Evolutionary conservation across 176 grass and related monocot genomes (phyloP).

Genomic region (Oryza australiensis): DNA sequence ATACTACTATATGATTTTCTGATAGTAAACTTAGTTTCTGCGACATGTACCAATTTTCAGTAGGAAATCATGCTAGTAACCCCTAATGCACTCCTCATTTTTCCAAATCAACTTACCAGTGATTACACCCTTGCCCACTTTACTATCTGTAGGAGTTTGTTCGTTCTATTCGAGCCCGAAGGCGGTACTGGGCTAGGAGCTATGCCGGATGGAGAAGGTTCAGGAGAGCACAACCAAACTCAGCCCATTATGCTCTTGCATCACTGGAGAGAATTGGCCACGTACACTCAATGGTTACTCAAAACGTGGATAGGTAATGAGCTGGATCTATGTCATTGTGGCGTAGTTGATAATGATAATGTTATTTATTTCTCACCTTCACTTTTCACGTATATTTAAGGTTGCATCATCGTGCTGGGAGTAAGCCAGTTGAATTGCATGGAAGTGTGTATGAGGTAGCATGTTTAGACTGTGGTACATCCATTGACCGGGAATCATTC

Average conservation of each 20-base stretch:
- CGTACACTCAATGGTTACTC: conserved; percentile 79
- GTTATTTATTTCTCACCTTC: conserved; percentile 19
- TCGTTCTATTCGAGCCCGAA: conserved; percentile 59
- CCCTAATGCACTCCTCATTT: neutral
- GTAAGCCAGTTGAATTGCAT: conserved; percentile 85
- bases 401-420: conserved; percentile 87
- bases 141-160: conserved; percentile 67
- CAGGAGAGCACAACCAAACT: conserved; percentile 70
- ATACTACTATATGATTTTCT: neutral
- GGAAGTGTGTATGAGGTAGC: conserved; percentile 80
- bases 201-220: conserved; percentile 97
- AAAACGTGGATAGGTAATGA: conserved; percentile 93
- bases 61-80: neutral
- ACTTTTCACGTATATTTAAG: conserved; percentile 48
- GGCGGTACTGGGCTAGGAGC: conserved; percentile 96
- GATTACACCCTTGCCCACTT: conserved; percentile 1
- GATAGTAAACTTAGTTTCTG: neutral
- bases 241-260: conserved; percentile 75
- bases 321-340: conserved; percentile 1
- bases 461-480: conserved; percentile 76
- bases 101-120: neutral
- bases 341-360: neutral
- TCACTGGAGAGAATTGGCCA: conserved; percentile 80
- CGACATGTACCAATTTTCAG: neutral
- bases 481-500: conserved; percentile 67